Percentiles rank a stretch among this genome's conserved stretches.
phyloP scores from a whole-genome alignment of 768 basidiomycete genomes.

The Terana coerulea region DNA sequence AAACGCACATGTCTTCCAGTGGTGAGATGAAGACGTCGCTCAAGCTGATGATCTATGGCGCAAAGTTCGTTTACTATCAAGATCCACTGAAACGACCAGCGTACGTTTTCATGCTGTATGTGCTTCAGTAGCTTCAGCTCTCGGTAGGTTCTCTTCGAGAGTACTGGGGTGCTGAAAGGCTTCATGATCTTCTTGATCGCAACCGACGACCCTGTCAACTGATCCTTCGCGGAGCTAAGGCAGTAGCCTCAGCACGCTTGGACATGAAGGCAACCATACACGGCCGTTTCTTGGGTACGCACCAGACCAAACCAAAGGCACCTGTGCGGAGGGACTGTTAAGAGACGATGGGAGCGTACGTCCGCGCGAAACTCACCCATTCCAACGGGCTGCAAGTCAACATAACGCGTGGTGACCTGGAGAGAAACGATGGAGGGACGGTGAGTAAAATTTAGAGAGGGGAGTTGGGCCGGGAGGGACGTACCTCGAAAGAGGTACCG shows the following conservation, averaged over 20 bases:
- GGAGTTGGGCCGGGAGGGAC: conserved; percentile 16
- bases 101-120: conserved; percentile 95
- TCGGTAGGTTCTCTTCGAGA: conserved; percentile 95
- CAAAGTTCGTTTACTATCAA: too few relatives aligned
- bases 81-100: conserved; percentile 30
- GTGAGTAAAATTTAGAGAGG: conserved; percentile 6
- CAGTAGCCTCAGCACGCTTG: conserved; percentile 6
- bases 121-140: conserved; percentile 98
- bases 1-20: conserved; percentile 89
- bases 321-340: conserved; percentile 39
- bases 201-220: conserved; percentile 88
- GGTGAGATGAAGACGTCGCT: conserved; percentile 99
- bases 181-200: conserved; percentile 99
- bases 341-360: not conserved
- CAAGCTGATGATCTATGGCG: conserved; percentile 87
- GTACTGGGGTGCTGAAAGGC: conserved; percentile 97
- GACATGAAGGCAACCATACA: not conserved
- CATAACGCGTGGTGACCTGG: conserved; percentile 96
- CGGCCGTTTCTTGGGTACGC: conserved; percentile 22
- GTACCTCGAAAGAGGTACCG: conserved; percentile 93
- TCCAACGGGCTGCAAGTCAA: conserved; percentile 97
- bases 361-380: conserved; percentile 95
- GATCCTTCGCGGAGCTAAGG: conserved; percentile 86
- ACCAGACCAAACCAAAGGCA: conserved; percentile 99
- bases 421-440: conserved; percentile 7